Evolutionary conservation across 1,284 basidiomycete species (phyloP), one percentile per base, ranked within the genome.

Genomic region (Ceratobasidium sp.): DNA sequence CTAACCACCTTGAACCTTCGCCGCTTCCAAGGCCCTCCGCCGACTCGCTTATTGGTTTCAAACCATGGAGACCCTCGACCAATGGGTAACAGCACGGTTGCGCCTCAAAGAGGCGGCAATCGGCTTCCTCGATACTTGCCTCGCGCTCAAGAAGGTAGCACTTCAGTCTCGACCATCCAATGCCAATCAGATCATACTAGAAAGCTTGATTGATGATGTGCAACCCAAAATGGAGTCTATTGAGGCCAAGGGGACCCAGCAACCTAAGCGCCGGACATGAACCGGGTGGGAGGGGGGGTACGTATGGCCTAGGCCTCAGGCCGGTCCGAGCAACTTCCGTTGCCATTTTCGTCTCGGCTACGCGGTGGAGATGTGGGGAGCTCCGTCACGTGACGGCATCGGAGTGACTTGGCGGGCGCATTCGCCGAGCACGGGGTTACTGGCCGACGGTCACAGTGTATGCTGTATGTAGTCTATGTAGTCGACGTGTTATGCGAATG

Each of bases 301-400:
- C 58, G 33, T 60, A 39, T 60, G 33, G 33, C 58, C 58, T 39
- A 28, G 58, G 28, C 4, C 23, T 18, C 28, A 26, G 23, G 4
- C 20, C 51, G 51, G 10, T 53, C 9, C 51, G 51, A 53, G 9
- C 51, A 4, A 53, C 9, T 53, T 18, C 51, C 51, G 51, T n/a
- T 18, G 58, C 58, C 58, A 18, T 60, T 60, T 60, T 60, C 28
- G 58, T 6, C 26, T 56, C 55, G 55, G 55, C 55, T 56, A 56
- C 6, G 58, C 23, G 58, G 58, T 61, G 58, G 58, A 61, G 58
- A 26, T 40, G 58, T n/a, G 58, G 33, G 33, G 33, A 33, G 58
- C 46, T 49, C 1, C 7, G 53, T 56, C 53, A 56, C 53, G 53
- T 56, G 53, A 56, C 23, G 10, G 23, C 5, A 13, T 53, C 18